Evolutionary conservation across 202 grass and related monocot genomes (phyloP).

Genomic region (Alloteropsis angusta): DNA sequence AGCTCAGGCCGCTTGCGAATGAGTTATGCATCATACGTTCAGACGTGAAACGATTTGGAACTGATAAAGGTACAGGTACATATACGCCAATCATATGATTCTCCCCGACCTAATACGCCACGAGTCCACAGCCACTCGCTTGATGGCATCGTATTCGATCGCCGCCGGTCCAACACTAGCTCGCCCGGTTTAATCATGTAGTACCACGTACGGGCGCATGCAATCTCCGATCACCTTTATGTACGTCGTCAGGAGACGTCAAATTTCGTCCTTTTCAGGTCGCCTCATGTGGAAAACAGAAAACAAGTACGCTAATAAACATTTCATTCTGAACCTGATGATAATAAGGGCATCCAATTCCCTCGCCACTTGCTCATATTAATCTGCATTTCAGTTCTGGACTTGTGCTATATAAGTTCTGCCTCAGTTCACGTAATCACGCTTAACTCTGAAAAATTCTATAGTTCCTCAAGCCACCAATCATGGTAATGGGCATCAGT

Average conservation of each 20-base stretch:
- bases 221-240: background rate
- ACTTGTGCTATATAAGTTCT: background rate
- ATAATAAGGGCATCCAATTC: background rate
- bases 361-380: background rate
- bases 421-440: background rate
- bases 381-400: background rate
- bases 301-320: background rate
- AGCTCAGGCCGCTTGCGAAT: background rate
- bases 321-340: background rate
- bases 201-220: background rate
- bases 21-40: no score
- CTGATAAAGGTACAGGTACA: background rate
- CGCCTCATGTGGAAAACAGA: background rate
- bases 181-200: background rate
- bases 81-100: background rate
- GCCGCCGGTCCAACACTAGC: background rate
- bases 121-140: background rate
- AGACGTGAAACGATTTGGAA: background rate
- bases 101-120: constrained; percentile 2
- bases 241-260: no score
- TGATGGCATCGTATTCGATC: constrained; percentile 14
- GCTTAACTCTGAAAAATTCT: background rate
- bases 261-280: background rate
- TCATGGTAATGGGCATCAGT: background rate
- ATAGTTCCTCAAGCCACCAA: background rate